A percentile compares a stretch with the other conserved stretches of the same genome.
Evolutionary conservation across 352 stramenopile genomes (phyloP).

Genomic region (Phytophthora tubulina): DNA sequence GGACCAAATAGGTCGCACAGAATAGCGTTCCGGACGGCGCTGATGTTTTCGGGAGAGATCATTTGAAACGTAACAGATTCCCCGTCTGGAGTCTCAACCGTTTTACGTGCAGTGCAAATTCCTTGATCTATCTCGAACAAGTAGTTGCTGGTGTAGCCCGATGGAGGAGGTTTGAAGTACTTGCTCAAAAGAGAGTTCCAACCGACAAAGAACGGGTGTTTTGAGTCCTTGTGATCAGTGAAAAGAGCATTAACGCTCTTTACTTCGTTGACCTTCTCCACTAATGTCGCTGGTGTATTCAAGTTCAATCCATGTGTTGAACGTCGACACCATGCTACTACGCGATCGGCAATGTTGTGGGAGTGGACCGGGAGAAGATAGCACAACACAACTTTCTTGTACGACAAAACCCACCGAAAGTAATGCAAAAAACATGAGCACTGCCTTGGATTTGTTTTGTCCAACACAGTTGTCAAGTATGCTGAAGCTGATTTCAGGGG

Average conservation of each 20-base stretch:
- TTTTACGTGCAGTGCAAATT: slow-evolving; percentile 17
- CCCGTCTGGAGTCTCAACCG: slow-evolving; percentile 2
- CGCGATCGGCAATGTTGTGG: slow-evolving; percentile 25
- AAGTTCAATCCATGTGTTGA: slow-evolving; percentile 1
- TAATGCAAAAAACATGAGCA: slow-evolving; percentile 24
- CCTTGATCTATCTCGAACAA: slow-evolving; percentile 22
- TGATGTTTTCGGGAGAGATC: neutral
- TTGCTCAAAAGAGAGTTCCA: slow-evolving; percentile 10
- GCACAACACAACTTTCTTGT: slow-evolving; percentile 10
- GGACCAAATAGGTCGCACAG: slow-evolving; percentile 8
- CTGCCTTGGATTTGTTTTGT: slow-evolving; percentile 25
- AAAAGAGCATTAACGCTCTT: slow-evolving; percentile 21
- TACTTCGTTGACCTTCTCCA: slow-evolving; percentile 2
- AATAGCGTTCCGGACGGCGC: neutral
- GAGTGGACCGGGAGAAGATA: slow-evolving; percentile 12
- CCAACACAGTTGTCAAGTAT: slow-evolving; percentile 17
- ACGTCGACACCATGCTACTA: slow-evolving; percentile 16
- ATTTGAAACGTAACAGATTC: slow-evolving; percentile 13
- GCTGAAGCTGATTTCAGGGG: slow-evolving; percentile 11
- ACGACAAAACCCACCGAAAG: slow-evolving; percentile 3
- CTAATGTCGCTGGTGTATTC: slow-evolving; percentile 4
- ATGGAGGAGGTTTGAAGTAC: slow-evolving; percentile 16
- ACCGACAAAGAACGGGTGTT: slow-evolving; percentile 8
- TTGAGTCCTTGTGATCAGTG: slow-evolving; percentile 10
- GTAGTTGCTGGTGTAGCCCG: slow-evolving; percentile 17